Base-by-base conservation (phyloP, 805 yeast genomes). In the Hanseniaspora pseudoguilliermondii region DNA sequence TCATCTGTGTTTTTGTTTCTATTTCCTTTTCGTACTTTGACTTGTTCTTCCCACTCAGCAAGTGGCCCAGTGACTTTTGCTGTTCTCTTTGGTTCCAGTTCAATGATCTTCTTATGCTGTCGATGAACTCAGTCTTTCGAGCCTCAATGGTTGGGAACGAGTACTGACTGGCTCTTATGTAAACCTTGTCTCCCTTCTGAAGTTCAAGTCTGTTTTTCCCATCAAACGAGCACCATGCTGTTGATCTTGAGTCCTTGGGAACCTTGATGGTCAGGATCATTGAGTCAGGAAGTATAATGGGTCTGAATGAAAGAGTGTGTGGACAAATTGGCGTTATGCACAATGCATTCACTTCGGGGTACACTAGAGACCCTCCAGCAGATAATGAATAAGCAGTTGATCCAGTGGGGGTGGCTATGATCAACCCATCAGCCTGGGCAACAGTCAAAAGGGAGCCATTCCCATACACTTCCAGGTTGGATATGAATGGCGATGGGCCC, bases 161-260 rank as follows among this genome's bases (percentile, higher is more conserved):
- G 70, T 79, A 91, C 32, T 89, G 86, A 47, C 93, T 82, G 0
- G 96, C 96, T 41, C 81, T 80, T 16, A 93, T 78, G 0, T 89
- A 80, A 36, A 93, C 86, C 63, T 86, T 89, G 66, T 88, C 93
- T 9, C 97, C 97, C 56, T 80, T 81, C 36, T 73, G 69, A 48
- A 93, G 70, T 66, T 93, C 96, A 4, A 88, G 83, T 43, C 97
- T 73, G 23, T 82, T 81, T 61, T 93, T 82, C 13, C 98, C 98
- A 69, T 93, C 98, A 66, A 93, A 93, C 1, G 96, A 83, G 1
- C 95, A 95, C 95, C 96, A 93, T 0, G 97, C 97, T 0, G 96
- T 86, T 5, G 93, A 81, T 53, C 98, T 72, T 44, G 95, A 83
- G 57, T 76, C 78, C 54, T 81, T 71, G 0, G 97, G 96, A 3